These are phyloP conservation scores for Fonsecaea pedrosoi DNA, from an alignment of 2,329 filamentous ascomycete species.

Conservation along the genomic window DNA sequence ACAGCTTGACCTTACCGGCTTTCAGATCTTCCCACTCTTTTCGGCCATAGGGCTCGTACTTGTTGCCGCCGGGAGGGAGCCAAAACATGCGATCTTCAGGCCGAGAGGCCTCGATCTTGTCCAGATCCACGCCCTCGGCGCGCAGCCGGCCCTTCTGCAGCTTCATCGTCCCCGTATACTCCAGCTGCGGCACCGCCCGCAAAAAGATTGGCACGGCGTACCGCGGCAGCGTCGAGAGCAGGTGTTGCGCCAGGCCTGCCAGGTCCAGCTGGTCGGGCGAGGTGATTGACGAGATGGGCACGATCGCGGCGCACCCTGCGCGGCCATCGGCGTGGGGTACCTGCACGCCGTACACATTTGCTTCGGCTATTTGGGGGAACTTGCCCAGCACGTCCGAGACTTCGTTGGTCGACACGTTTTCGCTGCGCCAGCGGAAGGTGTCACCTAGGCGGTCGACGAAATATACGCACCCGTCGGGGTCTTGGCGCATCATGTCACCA, in stretches of 20 bases:
- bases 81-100: slow-evolving; percentile 37
- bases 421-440: slow-evolving; percentile 69
- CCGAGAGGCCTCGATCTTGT: slow-evolving; percentile 30
- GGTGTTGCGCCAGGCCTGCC: slow-evolving; percentile 63
- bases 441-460: slow-evolving; percentile 73
- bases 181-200: slow-evolving; percentile 64
- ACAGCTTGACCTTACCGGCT: slow-evolving; percentile 39
- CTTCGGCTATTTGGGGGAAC: slow-evolving; percentile 72
- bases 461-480: slow-evolving; percentile 73
- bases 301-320: slow-evolving; percentile 78
- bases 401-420: slow-evolving; percentile 83
- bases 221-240: slow-evolving; percentile 66
- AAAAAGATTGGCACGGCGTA: slow-evolving; percentile 80
- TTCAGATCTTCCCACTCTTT: slow-evolving; percentile 40
- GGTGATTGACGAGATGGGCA: slow-evolving; percentile 48
- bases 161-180: slow-evolving; percentile 77
- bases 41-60: slow-evolving; percentile 35
- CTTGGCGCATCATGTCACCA: slow-evolving; percentile 78
- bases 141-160: slow-evolving; percentile 75
- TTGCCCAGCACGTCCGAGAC: slow-evolving; percentile 74
- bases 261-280: slow-evolving; percentile 62
- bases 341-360: slow-evolving; percentile 84
- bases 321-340: slow-evolving; percentile 82
- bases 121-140: slow-evolving; percentile 37
- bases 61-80: slow-evolving; percentile 34